Conservation (phyloP, 176 grass and related monocot species). For the Oryza nivara region DNA sequence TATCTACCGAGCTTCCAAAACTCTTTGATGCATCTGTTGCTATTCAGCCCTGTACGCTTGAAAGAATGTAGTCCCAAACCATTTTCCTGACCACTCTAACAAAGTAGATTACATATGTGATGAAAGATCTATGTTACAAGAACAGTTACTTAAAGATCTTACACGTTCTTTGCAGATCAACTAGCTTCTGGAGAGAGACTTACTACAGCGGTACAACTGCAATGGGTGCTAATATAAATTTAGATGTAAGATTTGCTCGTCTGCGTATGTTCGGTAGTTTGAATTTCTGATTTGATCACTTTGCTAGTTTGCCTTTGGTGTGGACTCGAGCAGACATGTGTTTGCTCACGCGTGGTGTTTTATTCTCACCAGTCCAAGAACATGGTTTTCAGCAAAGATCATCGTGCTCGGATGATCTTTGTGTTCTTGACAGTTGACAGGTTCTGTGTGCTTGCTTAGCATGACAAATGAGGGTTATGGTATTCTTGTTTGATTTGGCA, state of each 20-base stretch:
- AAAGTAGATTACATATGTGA: not conserved
- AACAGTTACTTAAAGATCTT: not conserved
- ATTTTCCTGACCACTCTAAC: not conserved
- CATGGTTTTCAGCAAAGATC: constrained; percentile 18
- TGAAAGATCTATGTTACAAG: constrained; percentile 1
- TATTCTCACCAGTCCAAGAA: constrained; percentile 18
- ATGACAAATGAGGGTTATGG: not conserved
- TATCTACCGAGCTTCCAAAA: not conserved
- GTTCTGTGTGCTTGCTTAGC: constrained; percentile 49
- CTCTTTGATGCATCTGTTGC: not conserved
- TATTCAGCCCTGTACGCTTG: not conserved
- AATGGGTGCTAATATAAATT: constrained; percentile 7
- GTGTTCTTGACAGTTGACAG: not conserved
- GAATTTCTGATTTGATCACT: constrained; percentile 18
- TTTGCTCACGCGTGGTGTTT: not conserved
- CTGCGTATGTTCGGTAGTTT: constrained; percentile 2
- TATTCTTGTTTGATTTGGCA: constrained; percentile 9
- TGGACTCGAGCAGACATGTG: not conserved
- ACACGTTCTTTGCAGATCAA: constrained; percentile 34
- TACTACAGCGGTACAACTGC: not conserved
- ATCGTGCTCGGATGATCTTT: constrained; percentile 38
- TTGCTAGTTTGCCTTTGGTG: constrained; percentile 10
- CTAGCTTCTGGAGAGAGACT: constrained; percentile 34
- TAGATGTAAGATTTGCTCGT: not conserved
- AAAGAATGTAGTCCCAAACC: not conserved